Percentiles rank a stretch among this genome's conserved stretches.
Conservation (phyloP, 1,284 basidiomycete species). For the Heliocybe sulcata region DNA sequence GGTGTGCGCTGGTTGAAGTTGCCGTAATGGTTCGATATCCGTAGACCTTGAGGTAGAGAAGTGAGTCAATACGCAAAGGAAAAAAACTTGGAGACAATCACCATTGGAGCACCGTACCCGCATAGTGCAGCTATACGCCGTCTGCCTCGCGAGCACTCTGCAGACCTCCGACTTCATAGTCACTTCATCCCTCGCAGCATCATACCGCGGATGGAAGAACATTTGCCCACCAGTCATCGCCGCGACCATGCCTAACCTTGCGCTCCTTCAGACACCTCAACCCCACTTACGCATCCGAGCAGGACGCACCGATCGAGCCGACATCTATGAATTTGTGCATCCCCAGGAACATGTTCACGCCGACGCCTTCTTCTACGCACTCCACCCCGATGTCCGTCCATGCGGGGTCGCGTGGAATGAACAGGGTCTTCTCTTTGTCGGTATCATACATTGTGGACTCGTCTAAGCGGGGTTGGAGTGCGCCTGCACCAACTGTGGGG, state of each 20-base stretch:
- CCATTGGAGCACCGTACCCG: constrained; percentile 86
- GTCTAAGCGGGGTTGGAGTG: constrained; percentile 43
- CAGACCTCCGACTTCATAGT: constrained; percentile 70
- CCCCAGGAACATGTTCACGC: constrained; percentile 86
- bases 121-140: constrained; percentile 79
- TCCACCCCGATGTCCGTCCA: constrained; percentile 87
- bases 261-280: not conserved
- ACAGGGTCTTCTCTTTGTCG: constrained; percentile 83
- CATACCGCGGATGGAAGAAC: constrained; percentile 90
- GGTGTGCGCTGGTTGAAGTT: constrained; percentile 76
- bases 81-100: constrained; percentile 20
- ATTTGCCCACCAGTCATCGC: constrained; percentile 88
- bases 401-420: constrained; percentile 64
- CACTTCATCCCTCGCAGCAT: constrained; percentile 60
- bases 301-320: constrained; percentile 70
- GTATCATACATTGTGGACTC: constrained; percentile 81
- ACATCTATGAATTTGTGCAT: constrained; percentile 83
- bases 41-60: constrained; percentile 46
- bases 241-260: constrained; percentile 49
- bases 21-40: constrained; percentile 68
- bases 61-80: constrained; percentile 7
- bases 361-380: constrained; percentile 85
- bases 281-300: not conserved
- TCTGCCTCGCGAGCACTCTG: constrained; percentile 65
- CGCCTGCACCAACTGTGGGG: constrained; percentile 77